phyloP scores from a whole-genome alignment of 306 rosid species.

The Citrullus amarus region DNA sequence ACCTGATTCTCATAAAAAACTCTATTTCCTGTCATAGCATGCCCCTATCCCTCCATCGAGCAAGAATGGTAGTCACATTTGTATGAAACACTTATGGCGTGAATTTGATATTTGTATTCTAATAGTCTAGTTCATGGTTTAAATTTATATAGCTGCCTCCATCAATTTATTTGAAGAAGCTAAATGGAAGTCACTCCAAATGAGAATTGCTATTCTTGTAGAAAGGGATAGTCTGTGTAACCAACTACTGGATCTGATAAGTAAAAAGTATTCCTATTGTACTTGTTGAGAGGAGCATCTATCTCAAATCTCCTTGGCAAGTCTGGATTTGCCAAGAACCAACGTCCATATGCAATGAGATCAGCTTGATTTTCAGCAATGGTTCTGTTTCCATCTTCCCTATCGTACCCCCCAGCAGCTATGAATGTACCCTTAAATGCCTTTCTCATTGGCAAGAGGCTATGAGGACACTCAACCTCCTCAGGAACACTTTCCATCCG shows the following conservation, averaged over 20 bases:
- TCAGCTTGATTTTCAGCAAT: conserved; percentile 12
- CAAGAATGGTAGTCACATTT: no score
- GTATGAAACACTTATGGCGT: no score
- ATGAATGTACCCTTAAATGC: conserved; percentile 21
- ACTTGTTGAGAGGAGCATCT: conserved; percentile 15
- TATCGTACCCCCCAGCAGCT: conserved; percentile 14
- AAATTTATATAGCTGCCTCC: neutral
- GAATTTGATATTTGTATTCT: no score
- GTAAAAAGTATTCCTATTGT: conserved; percentile 14
- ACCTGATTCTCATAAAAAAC: neutral
- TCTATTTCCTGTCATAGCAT: neutral
- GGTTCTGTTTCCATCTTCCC: conserved; percentile 17
- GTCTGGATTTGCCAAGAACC: conserved; percentile 25
- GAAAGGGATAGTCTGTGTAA: conserved; percentile 23
- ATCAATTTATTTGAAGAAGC: neutral
- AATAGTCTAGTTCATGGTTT: no score
- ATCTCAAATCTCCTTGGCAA: conserved; percentile 14
- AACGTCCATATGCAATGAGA: conserved; percentile 19
- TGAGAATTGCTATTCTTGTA: conserved; percentile 1
- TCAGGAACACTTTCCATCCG: conserved; percentile 33
- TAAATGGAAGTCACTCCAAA: neutral
- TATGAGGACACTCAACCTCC: neutral
- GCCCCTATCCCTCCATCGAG: no score
- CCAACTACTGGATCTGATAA: conserved; percentile 17
- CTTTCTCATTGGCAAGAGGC: conserved; percentile 33